A percentile compares a stretch with the other conserved stretches of the same genome.
phyloP scores from a whole-genome alignment of 2,329 filamentous ascomycete species.

The Aspergillus fijiensis region DNA sequence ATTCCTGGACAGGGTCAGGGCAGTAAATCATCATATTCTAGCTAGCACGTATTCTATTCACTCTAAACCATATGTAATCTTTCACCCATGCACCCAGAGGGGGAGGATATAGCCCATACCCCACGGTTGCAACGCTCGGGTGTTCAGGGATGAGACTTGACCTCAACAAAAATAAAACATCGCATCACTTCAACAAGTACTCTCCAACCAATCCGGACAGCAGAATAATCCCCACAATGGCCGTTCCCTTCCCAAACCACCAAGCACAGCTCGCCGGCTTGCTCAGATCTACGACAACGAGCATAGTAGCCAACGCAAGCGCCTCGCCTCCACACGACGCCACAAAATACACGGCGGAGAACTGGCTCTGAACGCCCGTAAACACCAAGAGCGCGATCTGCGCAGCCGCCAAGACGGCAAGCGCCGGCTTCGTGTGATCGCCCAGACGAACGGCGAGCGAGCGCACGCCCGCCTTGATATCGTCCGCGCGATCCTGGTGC shows the following conservation, averaged over 20 bases:
- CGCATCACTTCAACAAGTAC: neutral
- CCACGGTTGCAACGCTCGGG: too few species aligned
- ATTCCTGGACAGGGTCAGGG: too few species aligned
- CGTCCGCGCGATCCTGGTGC: slow-evolving; percentile 86
- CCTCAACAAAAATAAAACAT: too few species aligned
- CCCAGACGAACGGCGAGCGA: slow-evolving; percentile 66
- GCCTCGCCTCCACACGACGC: slow-evolving; percentile 6
- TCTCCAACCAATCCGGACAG: slow-evolving; percentile 9
- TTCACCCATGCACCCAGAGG: too few species aligned
- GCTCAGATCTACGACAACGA: slow-evolving; percentile 8
- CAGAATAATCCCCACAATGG: slow-evolving; percentile 8
- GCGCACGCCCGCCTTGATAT: slow-evolving; percentile 83
- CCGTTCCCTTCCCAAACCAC: slow-evolving; percentile 14
- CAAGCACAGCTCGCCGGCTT: slow-evolving; percentile 11
- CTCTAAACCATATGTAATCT: too few species aligned
- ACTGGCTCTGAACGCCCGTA: neutral
- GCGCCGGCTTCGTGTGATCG: neutral
- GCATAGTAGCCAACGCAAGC: slow-evolving; percentile 2
- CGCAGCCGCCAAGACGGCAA: slow-evolving; percentile 2
- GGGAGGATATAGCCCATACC: too few species aligned
- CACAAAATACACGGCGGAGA: slow-evolving; percentile 9
- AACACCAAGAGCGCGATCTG: slow-evolving; percentile 5
- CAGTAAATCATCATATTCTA: too few species aligned
- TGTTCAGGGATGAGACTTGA: too few species aligned
- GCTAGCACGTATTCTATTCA: too few species aligned